phyloP scores from a whole-genome alignment of 202 grass and related monocot species.

The Elaeis oleifera region DNA sequence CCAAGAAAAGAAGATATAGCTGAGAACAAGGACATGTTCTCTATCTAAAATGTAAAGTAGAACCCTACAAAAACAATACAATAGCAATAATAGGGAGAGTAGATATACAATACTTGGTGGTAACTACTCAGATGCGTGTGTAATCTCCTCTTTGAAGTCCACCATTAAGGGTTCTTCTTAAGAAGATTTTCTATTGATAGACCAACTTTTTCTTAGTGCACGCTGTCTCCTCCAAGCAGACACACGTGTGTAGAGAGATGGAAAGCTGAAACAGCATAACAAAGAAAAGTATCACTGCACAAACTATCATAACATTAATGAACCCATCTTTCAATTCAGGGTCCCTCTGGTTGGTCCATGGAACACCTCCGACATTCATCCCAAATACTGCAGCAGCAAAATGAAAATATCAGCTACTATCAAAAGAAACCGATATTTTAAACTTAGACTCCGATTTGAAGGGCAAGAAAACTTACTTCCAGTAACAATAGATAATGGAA shows the following conservation, averaged over 20 bases:
- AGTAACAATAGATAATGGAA: slow-evolving; percentile 85
- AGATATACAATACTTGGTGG: not conserved
- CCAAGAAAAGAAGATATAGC: no score
- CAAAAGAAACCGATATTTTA: not conserved
- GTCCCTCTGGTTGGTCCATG: slow-evolving; percentile 69
- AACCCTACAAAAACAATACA: no score
- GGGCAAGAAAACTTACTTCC: slow-evolving; percentile 43
- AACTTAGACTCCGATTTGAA: not conserved
- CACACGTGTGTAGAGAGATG: slow-evolving; percentile 59
- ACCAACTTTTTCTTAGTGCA: slow-evolving; percentile 46
- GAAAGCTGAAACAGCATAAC: slow-evolving; percentile 69
- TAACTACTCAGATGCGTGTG: slow-evolving; percentile 37
- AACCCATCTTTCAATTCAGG: slow-evolving; percentile 62
- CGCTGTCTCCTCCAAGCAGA: slow-evolving; percentile 45
- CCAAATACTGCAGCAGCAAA: slow-evolving; percentile 52
- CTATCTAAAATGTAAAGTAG: no score
- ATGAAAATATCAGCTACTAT: not conserved
- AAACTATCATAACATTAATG: slow-evolving; percentile 81
- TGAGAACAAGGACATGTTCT: no score
- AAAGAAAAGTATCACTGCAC: slow-evolving; percentile 44
- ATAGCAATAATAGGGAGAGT: no score
- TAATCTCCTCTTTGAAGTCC: slow-evolving; percentile 51
- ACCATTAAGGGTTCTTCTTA: slow-evolving; percentile 33
- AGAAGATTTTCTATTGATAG: slow-evolving; percentile 42
- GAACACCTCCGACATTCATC: slow-evolving; percentile 94